Percentiles rank a stretch among this genome's conserved stretches.
phyloP scores from a whole-genome alignment of 1,139 yeast genomes.

The Taiozyma sp. region DNA sequence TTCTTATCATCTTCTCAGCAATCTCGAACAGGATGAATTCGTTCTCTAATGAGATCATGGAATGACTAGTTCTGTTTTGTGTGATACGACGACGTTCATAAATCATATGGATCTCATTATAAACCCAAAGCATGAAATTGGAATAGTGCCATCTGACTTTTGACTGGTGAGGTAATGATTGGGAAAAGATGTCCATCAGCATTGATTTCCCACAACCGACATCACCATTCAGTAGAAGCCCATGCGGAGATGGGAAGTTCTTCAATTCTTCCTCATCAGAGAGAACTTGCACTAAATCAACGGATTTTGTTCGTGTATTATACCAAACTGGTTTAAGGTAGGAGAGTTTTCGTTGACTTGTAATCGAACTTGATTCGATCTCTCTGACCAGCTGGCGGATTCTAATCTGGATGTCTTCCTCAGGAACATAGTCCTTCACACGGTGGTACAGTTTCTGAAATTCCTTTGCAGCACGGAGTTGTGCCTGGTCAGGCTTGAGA shows the following conservation, averaged over 20 bases:
- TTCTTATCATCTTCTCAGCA: constrained; percentile 59
- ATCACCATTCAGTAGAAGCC: constrained; percentile 63
- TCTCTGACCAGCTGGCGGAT: constrained; percentile 45
- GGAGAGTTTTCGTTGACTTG: constrained; percentile 2
- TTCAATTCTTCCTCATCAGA: constrained; percentile 63
- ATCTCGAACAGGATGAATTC: constrained; percentile 64
- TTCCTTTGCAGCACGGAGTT: constrained; percentile 59
- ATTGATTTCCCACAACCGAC: constrained; percentile 77
- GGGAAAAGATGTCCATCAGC: constrained; percentile 70
- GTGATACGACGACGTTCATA: constrained; percentile 36
- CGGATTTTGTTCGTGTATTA: constrained; percentile 15
- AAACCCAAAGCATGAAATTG: constrained; percentile 66
- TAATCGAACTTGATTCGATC: constrained; percentile 31
- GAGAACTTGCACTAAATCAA: constrained; percentile 42
- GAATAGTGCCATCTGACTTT: constrained; percentile 72
- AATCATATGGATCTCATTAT: constrained; percentile 53
- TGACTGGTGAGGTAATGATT: constrained; percentile 55
- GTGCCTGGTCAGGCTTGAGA: constrained; percentile 51
- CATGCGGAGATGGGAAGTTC: constrained; percentile 58
- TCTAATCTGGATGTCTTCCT: constrained; percentile 43
- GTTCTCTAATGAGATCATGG: constrained; percentile 45
- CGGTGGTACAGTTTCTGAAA: constrained; percentile 58
- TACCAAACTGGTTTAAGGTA: constrained; percentile 13
- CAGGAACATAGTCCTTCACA: constrained; percentile 57
- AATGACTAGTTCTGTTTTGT: constrained; percentile 8